Conservation (phyloP, 176 grass and related monocot species). For the Zea luxurians region DNA sequence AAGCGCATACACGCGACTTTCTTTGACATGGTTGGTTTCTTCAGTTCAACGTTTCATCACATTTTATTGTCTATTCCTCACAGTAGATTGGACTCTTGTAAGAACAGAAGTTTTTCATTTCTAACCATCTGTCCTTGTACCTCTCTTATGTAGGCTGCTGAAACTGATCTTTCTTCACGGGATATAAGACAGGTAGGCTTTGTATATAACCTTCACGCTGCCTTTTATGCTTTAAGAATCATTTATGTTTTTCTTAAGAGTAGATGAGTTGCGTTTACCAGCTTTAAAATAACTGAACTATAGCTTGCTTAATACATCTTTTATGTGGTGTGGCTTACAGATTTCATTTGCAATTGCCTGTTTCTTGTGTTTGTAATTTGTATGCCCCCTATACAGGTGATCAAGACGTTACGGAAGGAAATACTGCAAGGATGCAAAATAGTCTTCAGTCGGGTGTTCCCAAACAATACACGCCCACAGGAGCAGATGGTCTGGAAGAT, state of each 20-base stretch:
- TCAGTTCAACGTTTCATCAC: slow-evolving; percentile 10
- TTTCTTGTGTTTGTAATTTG: slow-evolving; percentile 11
- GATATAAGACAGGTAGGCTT: slow-evolving; percentile 69
- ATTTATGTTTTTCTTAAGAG: neutral
- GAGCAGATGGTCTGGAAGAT: slow-evolving; percentile 76
- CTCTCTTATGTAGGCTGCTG: slow-evolving; percentile 45
- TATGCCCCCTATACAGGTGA: slow-evolving; percentile 45
- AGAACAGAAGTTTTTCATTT: neutral
- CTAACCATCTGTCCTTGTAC: slow-evolving; percentile 9
- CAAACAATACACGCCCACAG: slow-evolving; percentile 26
- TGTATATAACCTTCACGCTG: neutral
- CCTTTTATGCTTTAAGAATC: slow-evolving; percentile 10
- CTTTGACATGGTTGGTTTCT: slow-evolving; percentile 71
- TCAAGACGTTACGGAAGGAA: slow-evolving; percentile 58
- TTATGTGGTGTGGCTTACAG: neutral
- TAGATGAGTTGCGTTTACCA: neutral
- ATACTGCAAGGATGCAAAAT: slow-evolving; percentile 74
- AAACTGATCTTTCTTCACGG: slow-evolving; percentile 49
- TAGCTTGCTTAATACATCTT: slow-evolving; percentile 1
- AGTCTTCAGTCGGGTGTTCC: slow-evolving; percentile 79
- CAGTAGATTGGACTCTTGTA: neutral
- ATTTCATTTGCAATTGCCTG: neutral
- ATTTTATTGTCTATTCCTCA: neutral
- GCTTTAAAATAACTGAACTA: neutral
- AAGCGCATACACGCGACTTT: slow-evolving; percentile 66